Base-by-base conservation (phyloP, 192 early-diverging fungal genomes). In the Oehlia diaphana region DNA sequence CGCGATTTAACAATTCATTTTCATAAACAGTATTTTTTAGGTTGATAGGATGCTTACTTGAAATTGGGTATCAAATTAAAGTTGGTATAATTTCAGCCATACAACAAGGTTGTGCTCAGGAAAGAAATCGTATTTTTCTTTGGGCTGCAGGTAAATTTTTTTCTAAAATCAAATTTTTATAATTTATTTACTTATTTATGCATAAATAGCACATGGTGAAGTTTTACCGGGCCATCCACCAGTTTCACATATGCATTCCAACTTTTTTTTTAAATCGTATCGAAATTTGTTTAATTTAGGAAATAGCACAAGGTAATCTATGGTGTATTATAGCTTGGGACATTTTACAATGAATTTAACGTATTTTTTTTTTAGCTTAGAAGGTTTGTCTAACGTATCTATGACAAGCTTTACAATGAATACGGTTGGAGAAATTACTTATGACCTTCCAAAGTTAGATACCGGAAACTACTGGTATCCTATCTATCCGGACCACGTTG, bases 101-200 rank as follows among this genome's bases (percentile, higher is more conserved):
- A 0, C 63, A 64, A 21, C n/a, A 75, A 12, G 82, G 82, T 23
- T 68, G 75, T n/a, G 16, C 82, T 13, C 82, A 83, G 68, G 67
- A 7, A 23, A 19, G 82, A 3, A 23, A 64, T 65, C 78, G 82
- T 16, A 63, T 80, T 3, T 80, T 83, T 61, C 63, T 83, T 31
- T 83, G 82, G 82, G 82, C 78, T 50, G 82, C 82, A 23, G 81
- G 81, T 82, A 80, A 64, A 19, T 77, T 50, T 76, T 23, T 23
- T 37, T 21, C 6, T 10, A 16, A 39, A 26, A 19, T 74, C 13
- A 31, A 33, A 16, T 37, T 19, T 21, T 49, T 49, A 9, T 21
- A 4, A 33, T 9, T 78, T 35, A 9, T 9, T 42, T 50, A 26
- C 19, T 78, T 53, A 33, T 19, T 47, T 26, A 16, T 37, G 2